Conservation (phyloP, 345 rosid species). For the Salix caprea region DNA sequence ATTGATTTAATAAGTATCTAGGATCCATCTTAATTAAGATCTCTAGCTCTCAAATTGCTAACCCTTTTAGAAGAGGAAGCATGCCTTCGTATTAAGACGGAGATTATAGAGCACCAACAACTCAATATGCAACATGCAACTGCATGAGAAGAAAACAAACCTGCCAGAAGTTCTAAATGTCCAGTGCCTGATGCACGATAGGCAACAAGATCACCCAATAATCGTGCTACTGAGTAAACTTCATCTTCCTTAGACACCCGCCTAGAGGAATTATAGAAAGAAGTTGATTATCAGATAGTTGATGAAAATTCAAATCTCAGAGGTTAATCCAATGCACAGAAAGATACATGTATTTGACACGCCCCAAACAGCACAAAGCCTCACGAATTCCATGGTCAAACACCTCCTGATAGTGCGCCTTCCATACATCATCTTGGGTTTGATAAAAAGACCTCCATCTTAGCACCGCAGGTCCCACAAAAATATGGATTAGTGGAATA, state of each 20-base stretch:
- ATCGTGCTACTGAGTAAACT: slow-evolving; percentile 72
- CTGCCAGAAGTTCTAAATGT: slow-evolving; percentile 85
- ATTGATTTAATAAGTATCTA: not conserved
- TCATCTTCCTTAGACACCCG: slow-evolving; percentile 74
- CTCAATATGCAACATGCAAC: not conserved
- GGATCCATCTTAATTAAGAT: not conserved
- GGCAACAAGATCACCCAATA: slow-evolving; percentile 86
- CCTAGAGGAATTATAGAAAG: slow-evolving; percentile 36
- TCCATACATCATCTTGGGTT: slow-evolving; percentile 87
- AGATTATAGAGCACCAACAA: not conserved
- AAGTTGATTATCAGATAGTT: slow-evolving; percentile 4
- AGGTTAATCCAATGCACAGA: slow-evolving; percentile 7
- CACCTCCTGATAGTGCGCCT: slow-evolving; percentile 84
- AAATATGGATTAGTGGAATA: slow-evolving; percentile 64
- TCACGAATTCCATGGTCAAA: slow-evolving; percentile 96
- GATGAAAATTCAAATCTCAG: not conserved
- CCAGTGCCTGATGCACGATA: slow-evolving; percentile 94
- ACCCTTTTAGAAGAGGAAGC: not conserved
- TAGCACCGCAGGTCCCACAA: slow-evolving; percentile 69
- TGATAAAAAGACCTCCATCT: slow-evolving; percentile 84
- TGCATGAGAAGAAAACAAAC: slow-evolving; percentile 26
- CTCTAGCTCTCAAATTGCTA: not conserved
- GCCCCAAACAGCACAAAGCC: slow-evolving; percentile 87
- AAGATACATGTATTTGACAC: slow-evolving; percentile 68
- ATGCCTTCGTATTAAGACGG: not conserved